Conservation (phyloP, 2,329 filamentous ascomycete genomes). For the Clonostachys rosea region DNA sequence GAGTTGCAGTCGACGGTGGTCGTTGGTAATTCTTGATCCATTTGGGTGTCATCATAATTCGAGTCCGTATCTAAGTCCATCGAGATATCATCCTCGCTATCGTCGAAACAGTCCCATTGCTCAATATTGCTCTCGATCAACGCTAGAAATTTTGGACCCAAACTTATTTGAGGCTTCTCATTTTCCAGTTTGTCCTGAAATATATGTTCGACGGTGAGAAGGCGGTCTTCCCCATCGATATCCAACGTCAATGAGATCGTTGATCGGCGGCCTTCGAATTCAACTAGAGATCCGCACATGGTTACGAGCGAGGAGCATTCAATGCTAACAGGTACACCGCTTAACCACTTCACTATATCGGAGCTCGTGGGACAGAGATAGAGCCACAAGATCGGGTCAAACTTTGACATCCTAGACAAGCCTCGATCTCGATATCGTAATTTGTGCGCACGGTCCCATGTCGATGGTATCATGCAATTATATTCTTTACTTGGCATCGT, state of each 20-base stretch:
- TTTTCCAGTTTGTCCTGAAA: neutral
- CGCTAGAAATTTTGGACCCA: neutral
- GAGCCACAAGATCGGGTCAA: too few species aligned
- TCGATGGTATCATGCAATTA: too few species aligned
- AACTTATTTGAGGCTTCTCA: neutral
- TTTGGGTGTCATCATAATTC: neutral
- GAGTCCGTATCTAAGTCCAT: neutral
- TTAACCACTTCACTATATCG: too few species aligned
- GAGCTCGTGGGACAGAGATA: too few species aligned
- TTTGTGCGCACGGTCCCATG: too few species aligned
- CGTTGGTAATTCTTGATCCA: neutral
- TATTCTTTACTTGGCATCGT: neutral
- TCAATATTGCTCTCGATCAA: neutral
- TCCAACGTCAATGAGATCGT: neutral
- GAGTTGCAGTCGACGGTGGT: neutral
- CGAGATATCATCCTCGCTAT: neutral
- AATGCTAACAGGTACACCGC: too few species aligned
- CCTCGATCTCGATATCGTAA: too few species aligned
- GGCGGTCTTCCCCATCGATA: neutral
- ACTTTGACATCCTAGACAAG: too few species aligned
- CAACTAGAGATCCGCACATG: neutral
- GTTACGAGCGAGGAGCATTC: neutral
- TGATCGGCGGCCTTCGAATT: neutral
- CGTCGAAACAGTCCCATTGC: neutral
- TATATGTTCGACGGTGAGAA: neutral